Conservation (phyloP, 257 asterid species). For the Rubia yunnanensis region DNA sequence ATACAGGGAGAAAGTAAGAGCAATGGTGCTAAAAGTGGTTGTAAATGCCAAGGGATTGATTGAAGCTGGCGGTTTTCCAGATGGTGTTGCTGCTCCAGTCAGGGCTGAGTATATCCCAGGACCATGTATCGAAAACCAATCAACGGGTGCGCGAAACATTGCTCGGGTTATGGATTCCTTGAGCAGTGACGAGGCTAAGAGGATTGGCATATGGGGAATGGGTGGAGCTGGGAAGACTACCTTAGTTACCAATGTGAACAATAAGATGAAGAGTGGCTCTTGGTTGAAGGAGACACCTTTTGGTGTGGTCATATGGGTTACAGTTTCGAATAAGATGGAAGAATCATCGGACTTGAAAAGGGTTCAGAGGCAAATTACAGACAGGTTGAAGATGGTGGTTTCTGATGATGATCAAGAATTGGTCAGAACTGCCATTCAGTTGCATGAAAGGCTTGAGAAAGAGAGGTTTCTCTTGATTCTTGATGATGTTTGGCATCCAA, state of each 20-base stretch:
- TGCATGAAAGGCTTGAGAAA: slow-evolving; percentile 3
- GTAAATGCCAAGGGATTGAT: background rate
- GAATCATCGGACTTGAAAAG: slow-evolving; percentile 5
- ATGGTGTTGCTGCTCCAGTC: background rate
- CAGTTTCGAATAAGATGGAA: slow-evolving; percentile 3
- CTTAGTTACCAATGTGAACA: slow-evolving; percentile 13
- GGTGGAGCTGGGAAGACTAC: slow-evolving; percentile 18
- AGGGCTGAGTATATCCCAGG: slow-evolving; percentile 13
- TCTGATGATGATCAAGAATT: background rate
- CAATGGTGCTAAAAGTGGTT: background rate
- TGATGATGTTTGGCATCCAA: slow-evolving; percentile 14
- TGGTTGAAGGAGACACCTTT: slow-evolving; percentile 5
- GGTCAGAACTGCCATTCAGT: background rate
- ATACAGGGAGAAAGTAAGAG: background rate
- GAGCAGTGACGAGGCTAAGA: slow-evolving; percentile 6
- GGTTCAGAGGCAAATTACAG: slow-evolving; percentile 8
- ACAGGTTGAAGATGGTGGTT: background rate
- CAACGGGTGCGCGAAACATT: slow-evolving; percentile 7
- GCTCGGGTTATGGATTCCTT: slow-evolving; percentile 1
- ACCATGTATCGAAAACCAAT: slow-evolving; percentile 6
- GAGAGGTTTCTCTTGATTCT: slow-evolving; percentile 12
- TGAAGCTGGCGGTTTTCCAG: slow-evolving; percentile 8
- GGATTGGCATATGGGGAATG: slow-evolving; percentile 10
- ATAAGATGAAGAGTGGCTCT: slow-evolving; percentile 9
- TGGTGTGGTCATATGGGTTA: slow-evolving; percentile 9